Evolutionary conservation across 2,329 filamentous ascomycete genomes (phyloP).

Genomic region (Cercospora nicotianae): DNA sequence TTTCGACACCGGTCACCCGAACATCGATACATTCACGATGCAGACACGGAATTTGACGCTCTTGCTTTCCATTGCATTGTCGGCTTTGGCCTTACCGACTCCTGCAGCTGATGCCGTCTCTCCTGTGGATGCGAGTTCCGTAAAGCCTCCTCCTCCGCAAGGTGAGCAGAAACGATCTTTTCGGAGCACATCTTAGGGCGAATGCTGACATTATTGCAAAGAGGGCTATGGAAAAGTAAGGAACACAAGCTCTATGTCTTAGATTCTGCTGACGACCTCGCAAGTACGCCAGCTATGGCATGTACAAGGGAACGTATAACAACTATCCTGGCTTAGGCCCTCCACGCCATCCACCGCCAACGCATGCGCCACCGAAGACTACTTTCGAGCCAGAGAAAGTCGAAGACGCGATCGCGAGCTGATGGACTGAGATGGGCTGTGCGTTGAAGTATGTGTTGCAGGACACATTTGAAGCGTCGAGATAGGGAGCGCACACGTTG

Average conservation of each 20-base stretch:
- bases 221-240: not conserved
- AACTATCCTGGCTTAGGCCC: not conserved
- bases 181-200: not conserved
- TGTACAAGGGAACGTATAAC: not conserved
- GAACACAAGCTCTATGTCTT: not conserved
- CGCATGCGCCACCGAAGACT: not conserved
- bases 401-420: not conserved
- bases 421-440: not conserved
- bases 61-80: not conserved
- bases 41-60: not conserved
- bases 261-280: not conserved
- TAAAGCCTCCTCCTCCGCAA: not conserved
- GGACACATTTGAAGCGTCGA: not conserved
- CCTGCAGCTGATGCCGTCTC: not conserved
- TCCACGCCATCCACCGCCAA: not conserved
- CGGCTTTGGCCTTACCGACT: not conserved
- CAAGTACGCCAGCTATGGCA: constrained; percentile 3
- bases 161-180: not conserved
- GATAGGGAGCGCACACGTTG: not conserved
- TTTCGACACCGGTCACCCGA: not conserved
- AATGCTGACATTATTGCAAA: not conserved
- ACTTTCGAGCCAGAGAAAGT: not conserved
- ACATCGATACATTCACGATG: not conserved
- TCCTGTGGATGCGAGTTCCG: not conserved
- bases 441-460: not conserved